Base-by-base conservation (phyloP, 202 grass and related monocot genomes). In the Dendrocalamus latiflorus region DNA sequence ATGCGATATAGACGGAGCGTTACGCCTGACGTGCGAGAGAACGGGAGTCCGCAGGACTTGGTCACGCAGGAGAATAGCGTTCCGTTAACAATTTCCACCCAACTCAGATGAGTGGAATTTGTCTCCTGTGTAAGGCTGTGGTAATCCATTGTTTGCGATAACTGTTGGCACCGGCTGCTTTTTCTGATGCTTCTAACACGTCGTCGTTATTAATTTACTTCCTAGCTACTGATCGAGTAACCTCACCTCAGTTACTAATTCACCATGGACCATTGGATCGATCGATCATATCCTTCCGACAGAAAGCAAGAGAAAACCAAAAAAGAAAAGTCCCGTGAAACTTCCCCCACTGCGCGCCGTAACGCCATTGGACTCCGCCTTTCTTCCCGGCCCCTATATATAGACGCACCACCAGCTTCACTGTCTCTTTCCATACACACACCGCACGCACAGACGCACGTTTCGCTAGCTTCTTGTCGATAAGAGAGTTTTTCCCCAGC, bases 241-340 rank as follows among this genome's bases (percentile, higher is more conserved):
- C 30, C 30, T 30, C 30, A 30, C 30, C 30, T 30, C 30, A 30
- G 30, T 30, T 30, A 30, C 30, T 48, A 48, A 43, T 43, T 47
- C 66, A 43, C 42, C 2, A 43, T 38, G 76, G 30, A 11, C 21
- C 63, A 82, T 63, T 28, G 61, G 71, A 38, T 68, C 41, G 50
- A 34, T 33, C 34, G 13, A 33, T 33, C 34, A 9, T 33, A 24
- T 43, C 41, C 48, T 68, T 44, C 60, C 65, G 70, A 58, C 26
- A 70, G n/a, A 85, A 81, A 88, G 86, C 56, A 28, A 36, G 56
- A 48, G 56, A 24, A 62, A 57, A 25, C 9, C 28, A 28, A 28
- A 30, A 30, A 30, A 30, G n/a, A n/a, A 1, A 65, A 21, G 76
- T 14, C 0, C 0, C 2, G 45, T 77, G 82, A 76, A 88, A 85